A percentile compares a stretch with the other conserved stretches of the same genome.
Evolutionary conservation across 306 rosid genomes (phyloP).

Genomic region (Begonia fuchsioides): DNA sequence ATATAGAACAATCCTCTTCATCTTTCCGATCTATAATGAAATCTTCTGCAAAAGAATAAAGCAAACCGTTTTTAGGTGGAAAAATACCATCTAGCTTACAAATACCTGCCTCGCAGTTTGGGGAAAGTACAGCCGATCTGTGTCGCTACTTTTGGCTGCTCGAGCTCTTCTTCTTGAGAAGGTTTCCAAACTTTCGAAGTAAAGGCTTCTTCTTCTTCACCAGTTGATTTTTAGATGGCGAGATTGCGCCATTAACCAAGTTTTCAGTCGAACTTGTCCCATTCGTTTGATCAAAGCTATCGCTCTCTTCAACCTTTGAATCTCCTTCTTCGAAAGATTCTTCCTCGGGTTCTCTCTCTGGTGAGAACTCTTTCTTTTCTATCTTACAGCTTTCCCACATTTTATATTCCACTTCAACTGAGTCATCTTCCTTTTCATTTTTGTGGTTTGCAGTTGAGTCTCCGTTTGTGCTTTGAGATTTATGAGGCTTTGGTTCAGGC

Average conservation of each 20-base stretch:
- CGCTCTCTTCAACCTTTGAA: slow-evolving; percentile 36
- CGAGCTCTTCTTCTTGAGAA: slow-evolving; percentile 74
- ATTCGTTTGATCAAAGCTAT: slow-evolving; percentile 52
- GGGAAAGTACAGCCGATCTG: no score
- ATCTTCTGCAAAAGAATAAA: slow-evolving; percentile 30
- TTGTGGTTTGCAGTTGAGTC: slow-evolving; percentile 29
- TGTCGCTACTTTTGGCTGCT: slow-evolving; percentile 70
- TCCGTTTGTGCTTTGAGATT: slow-evolving; percentile 28
- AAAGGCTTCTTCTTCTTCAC: slow-evolving; percentile 85
- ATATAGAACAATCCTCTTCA: slow-evolving; percentile 51
- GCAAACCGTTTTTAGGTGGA: slow-evolving; percentile 38
- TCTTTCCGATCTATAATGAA: slow-evolving; percentile 39
- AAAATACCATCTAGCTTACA: slow-evolving; percentile 35
- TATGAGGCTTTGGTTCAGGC: slow-evolving; percentile 18
- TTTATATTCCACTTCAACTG: slow-evolving; percentile 43
- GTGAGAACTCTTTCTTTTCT: slow-evolving; percentile 82
- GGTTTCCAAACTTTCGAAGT: slow-evolving; percentile 79
- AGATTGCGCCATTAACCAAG: slow-evolving; percentile 27
- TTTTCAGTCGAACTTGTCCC: slow-evolving; percentile 36
- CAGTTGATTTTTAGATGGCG: slow-evolving; percentile 63
- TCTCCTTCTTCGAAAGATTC: slow-evolving; percentile 61
- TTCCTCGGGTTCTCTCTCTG: no score
- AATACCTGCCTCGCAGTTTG: slow-evolving; percentile 33
- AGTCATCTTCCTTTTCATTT: slow-evolving; percentile 38
- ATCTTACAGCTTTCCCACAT: slow-evolving; percentile 98